Base-by-base conservation (phyloP, 1,139 yeast genomes). In the Sugiyamaella paludigena region DNA sequence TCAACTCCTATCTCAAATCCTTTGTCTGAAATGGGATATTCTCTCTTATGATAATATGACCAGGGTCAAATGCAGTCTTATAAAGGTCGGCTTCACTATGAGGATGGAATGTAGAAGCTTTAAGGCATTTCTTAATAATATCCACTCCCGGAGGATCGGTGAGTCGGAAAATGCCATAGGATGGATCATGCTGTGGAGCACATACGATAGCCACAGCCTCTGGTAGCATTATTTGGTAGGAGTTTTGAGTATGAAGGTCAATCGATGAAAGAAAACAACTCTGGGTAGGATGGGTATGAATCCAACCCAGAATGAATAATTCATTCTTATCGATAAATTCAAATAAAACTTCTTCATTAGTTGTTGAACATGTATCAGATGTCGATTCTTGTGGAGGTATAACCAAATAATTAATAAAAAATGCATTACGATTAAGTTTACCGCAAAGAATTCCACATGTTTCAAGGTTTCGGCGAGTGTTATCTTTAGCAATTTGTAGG, bases 261-360 rank as follows among this genome's bases (percentile, higher is more conserved):
- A 81, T 77, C 0, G 83, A 77, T 12, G 82, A 76, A 60, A 81
- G 61, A 59, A 81, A 81, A 55, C 86, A 81, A 8, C 83, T 70
- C 60, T 81, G 86, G 6, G 84, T 76, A 2, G 86, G 86, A 59
- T 81, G 85, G 7, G 85, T 81, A 61, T 81, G 86, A 45, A 81
- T 81, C 86, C 86, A 81, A 7, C 86, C 86, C 1, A 81, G 66
- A 24, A 81, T 76, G 55, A 81, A 78, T 38, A 81, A 63, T 54
- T 78, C 82, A 47, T 76, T 67, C 35, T 65, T 56, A 58, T 80
- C 84, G 43, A 79, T 72, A 54, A 69, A 77, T 38, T 75, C 78
- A 57, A 80, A 79, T 53, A 80, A 61, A 7, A 67, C 63, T 54
- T 79, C 84, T 56, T 81, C 86, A 59, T 79, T 73, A 13, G 71